Percentiles rank a stretch among this genome's conserved stretches.
Evolutionary conservation across 192 early-diverging fungal genomes (phyloP).

Genomic region (Entrophospora sp.): DNA sequence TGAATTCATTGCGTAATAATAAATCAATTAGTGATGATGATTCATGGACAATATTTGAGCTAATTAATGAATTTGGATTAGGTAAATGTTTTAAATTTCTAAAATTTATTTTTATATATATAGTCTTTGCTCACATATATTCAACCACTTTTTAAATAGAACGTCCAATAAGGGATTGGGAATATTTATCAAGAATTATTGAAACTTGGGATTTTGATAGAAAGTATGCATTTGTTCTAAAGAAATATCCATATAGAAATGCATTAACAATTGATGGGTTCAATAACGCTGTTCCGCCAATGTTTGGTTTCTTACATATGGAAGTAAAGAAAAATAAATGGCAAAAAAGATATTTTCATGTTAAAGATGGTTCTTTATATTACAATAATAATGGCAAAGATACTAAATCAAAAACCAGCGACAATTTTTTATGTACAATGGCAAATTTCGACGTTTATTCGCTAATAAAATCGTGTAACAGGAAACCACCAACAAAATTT

Average conservation of each 20-base stretch:
- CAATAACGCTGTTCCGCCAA: conserved; percentile 10
- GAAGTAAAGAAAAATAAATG: conserved; percentile 80
- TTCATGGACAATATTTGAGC: conserved; percentile 87
- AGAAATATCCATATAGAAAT: conserved; percentile 55
- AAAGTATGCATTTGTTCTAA: conserved; percentile 69
- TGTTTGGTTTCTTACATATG: conserved; percentile 56
- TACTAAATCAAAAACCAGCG: conserved; percentile 31
- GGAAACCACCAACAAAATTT: conserved; percentile 67
- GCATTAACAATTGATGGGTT: conserved; percentile 45
- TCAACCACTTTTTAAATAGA: conserved; percentile 51
- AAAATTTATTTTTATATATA: background rate
- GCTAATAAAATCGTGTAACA: conserved; percentile 50
- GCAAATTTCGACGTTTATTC: conserved; percentile 81
- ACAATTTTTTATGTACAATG: conserved; percentile 44
- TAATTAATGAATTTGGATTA: conserved; percentile 74
- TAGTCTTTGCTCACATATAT: no score
- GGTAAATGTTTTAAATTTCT: conserved; percentile 27
- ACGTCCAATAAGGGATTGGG: conserved; percentile 86
- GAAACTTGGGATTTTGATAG: conserved; percentile 74
- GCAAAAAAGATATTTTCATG: conserved; percentile 64
- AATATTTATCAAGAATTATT: conserved; percentile 72
- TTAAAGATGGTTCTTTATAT: conserved; percentile 57
- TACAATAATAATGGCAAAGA: conserved; percentile 61
- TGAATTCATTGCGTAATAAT: conserved; percentile 40
- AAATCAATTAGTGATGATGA: conserved; percentile 42